Conservation (phyloP, 176 grass and related monocot species). For the Miscanthus lutarioriparius region DNA sequence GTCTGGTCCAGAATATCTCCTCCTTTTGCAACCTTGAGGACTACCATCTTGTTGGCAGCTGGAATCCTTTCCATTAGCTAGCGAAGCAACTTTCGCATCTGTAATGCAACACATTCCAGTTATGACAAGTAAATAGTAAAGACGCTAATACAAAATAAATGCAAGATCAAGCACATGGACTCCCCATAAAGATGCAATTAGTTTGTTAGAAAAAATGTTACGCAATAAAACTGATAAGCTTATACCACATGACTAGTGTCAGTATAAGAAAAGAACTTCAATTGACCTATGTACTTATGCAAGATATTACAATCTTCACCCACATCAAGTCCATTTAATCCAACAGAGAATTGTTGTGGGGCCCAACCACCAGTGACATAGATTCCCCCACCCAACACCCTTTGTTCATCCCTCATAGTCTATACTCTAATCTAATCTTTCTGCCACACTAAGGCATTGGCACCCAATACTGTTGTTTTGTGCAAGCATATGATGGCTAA, state of each 20-base stretch:
- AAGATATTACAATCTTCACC: background rate
- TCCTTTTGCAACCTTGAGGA: background rate
- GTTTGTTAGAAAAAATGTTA: background rate
- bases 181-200: background rate
- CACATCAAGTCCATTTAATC: background rate
- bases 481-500: background rate
- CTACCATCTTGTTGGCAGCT: background rate
- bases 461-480: background rate
- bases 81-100: background rate
- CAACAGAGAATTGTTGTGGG: background rate
- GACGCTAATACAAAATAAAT: background rate
- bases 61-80: background rate
- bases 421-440: background rate
- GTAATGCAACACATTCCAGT: background rate
- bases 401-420: background rate
- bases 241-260: too few relatives aligned
- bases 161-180: background rate
- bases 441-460: background rate
- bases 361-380: background rate
- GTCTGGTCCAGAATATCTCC: background rate
- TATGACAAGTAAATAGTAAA: background rate
- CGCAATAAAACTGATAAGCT: background rate
- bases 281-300: background rate
- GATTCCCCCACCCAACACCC: background rate
- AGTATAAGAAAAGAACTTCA: too few relatives aligned